These are phyloP conservation scores for Agrostemma githago DNA, from an alignment of 148 eudicot species.

Conservation along the genomic window DNA sequence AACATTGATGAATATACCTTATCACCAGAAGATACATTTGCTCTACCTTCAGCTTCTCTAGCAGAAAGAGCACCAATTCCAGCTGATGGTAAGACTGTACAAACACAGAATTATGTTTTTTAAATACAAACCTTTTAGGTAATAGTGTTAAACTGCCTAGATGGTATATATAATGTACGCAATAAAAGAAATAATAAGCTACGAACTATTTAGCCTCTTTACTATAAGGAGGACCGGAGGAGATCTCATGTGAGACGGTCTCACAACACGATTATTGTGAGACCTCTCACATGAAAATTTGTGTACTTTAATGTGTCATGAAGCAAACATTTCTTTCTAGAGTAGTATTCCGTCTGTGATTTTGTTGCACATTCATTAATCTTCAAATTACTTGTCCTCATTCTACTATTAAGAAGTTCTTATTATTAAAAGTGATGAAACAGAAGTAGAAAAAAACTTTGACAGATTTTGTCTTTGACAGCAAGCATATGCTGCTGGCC, in stretches of 20 bases:
- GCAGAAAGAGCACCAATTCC: slow-evolving; percentile 93
- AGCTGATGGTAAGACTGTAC: slow-evolving; percentile 78
- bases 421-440: not conserved
- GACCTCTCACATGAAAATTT: too few relatives aligned
- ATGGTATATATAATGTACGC: not conserved
- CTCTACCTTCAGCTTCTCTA: slow-evolving; percentile 95
- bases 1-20: slow-evolving; percentile 47
- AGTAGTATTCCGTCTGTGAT: not conserved
- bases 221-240: too few relatives aligned
- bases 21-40: slow-evolving; percentile 69
- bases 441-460: not conserved
- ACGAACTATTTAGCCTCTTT: not conserved
- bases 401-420: not conserved
- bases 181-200: not conserved
- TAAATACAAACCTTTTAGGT: not conserved
- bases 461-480: not conserved
- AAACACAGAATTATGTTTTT: slow-evolving; percentile 1
- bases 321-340: not conserved
- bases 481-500: not conserved
- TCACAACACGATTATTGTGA: too few relatives aligned
- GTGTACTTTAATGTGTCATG: not conserved
- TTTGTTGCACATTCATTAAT: not conserved
- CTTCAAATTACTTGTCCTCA: not conserved
- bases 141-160: not conserved
- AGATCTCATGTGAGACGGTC: too few relatives aligned